Conservation (phyloP, 2,329 filamentous ascomycete species). For the Xylariaceae sp. region DNA sequence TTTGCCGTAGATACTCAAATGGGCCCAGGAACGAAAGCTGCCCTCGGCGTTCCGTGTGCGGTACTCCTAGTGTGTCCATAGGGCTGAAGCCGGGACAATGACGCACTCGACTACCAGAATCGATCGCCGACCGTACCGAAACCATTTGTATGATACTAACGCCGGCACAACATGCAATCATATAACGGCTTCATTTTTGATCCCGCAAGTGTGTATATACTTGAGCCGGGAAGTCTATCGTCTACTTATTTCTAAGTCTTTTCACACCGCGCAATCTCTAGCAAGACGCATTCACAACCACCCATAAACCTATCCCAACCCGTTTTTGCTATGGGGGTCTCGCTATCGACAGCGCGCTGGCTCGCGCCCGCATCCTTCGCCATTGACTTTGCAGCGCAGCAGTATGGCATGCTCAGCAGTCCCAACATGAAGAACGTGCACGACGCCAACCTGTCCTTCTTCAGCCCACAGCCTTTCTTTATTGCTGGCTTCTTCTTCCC, state of each 20-base stretch:
- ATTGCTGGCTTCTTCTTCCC: conserved; percentile 59
- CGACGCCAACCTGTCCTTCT: conserved; percentile 54
- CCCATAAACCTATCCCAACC: not conserved
- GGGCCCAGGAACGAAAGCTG: too few relatives aligned
- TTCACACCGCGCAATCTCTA: too few relatives aligned
- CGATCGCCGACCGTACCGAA: not conserved
- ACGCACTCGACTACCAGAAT: not conserved
- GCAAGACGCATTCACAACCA: too few relatives aligned
- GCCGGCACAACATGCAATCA: not conserved
- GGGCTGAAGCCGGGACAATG: not conserved
- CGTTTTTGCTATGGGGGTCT: conserved; percentile 42
- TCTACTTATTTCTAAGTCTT: too few relatives aligned
- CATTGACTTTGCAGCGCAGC: conserved; percentile 54
- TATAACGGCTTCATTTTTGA: too few relatives aligned
- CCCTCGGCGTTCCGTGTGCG: too few relatives aligned
- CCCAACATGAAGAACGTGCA: conserved; percentile 57
- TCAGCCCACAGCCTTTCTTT: conserved; percentile 54
- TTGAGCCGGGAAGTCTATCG: too few relatives aligned
- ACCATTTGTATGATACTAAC: not conserved
- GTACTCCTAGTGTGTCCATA: not conserved
- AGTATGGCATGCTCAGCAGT: conserved; percentile 52
- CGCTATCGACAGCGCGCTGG: conserved; percentile 48
- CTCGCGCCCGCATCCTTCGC: conserved; percentile 51
- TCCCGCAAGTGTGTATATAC: too few relatives aligned
- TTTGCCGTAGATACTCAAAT: too few relatives aligned